A percentile compares a stretch with the other conserved stretches of the same genome.
phyloP scores from a whole-genome alignment of 108 stramenopile genomes.

The Cylindrotheca closterium region DNA sequence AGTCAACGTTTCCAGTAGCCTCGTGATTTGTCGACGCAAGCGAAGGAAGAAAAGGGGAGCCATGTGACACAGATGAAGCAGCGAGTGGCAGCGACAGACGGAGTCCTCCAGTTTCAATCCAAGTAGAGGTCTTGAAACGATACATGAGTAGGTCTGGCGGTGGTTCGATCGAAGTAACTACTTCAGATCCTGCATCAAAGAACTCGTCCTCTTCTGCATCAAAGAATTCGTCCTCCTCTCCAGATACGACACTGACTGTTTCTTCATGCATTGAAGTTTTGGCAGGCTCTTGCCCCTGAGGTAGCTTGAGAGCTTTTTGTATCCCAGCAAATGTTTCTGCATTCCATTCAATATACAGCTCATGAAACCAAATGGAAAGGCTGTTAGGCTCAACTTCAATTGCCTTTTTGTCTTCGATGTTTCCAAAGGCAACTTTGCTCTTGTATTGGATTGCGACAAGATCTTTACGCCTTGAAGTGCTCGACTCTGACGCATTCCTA shows the following conservation, averaged over 20 bases:
- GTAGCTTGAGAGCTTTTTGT: conserved; percentile 41
- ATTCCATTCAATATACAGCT: conserved; percentile 81
- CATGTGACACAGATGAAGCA: neutral
- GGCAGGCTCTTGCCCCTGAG: neutral
- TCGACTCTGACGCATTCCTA: neutral
- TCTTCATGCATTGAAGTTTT: neutral
- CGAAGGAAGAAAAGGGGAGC: neutral
- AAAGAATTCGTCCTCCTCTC: conserved; percentile 51
- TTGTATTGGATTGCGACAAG: conserved; percentile 45
- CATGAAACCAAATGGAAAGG: conserved; percentile 49
- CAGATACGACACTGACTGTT: conserved; percentile 2
- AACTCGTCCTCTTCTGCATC: conserved; percentile 59
- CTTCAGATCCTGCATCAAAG: conserved; percentile 21
- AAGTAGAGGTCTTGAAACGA: conserved; percentile 35
- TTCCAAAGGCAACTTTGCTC: neutral
- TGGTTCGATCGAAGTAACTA: neutral
- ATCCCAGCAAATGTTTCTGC: conserved; percentile 73
- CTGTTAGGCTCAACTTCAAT: conserved; percentile 10
- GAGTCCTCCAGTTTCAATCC: conserved; percentile 6
- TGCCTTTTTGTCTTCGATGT: conserved; percentile 2
- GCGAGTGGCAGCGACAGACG: neutral
- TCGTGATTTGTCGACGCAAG: neutral
- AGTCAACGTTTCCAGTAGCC: neutral
- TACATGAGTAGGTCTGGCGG: too few relatives aligned
- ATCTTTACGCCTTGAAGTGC: conserved; percentile 21